Conservation (phyloP, 176 grass and related monocot genomes). For the Carex parvula region DNA sequence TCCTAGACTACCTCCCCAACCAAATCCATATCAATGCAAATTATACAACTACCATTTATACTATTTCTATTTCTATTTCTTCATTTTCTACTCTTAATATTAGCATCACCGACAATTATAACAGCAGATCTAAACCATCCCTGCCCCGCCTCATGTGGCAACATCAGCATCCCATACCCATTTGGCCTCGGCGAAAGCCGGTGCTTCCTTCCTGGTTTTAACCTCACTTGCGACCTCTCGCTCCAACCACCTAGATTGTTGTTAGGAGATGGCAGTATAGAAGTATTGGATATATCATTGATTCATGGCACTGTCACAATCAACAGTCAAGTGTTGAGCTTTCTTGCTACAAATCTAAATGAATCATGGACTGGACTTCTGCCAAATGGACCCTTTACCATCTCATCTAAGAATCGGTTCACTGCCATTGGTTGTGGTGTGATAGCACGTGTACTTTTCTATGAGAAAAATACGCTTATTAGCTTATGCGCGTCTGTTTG, state of each 20-base stretch:
- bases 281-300: conserved; percentile 14
- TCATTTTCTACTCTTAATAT: background rate
- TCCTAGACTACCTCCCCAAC: background rate
- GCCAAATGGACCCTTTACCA: background rate
- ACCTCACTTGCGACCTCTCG: conserved; percentile 19
- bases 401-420: conserved; percentile 32
- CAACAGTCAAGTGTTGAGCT: background rate
- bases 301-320: background rate
- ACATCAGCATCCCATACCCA: conserved; percentile 31
- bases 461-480: background rate
- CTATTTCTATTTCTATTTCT: background rate
- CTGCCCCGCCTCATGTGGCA: conserved; percentile 24
- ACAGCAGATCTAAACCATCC: background rate
- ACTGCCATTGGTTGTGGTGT: conserved; percentile 33
- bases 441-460: background rate
- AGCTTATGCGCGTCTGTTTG: conserved; percentile 28
- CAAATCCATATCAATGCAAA: background rate
- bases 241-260: conserved; percentile 29
- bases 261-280: background rate
- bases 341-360: background rate
- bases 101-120: background rate
- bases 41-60: background rate
- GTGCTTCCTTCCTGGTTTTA: conserved; percentile 30
- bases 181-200: conserved; percentile 28
- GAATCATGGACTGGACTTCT: conserved; percentile 20